Base-by-base conservation (phyloP, 2,329 filamentous ascomycete species). In the Calonectria multiphialidica region DNA sequence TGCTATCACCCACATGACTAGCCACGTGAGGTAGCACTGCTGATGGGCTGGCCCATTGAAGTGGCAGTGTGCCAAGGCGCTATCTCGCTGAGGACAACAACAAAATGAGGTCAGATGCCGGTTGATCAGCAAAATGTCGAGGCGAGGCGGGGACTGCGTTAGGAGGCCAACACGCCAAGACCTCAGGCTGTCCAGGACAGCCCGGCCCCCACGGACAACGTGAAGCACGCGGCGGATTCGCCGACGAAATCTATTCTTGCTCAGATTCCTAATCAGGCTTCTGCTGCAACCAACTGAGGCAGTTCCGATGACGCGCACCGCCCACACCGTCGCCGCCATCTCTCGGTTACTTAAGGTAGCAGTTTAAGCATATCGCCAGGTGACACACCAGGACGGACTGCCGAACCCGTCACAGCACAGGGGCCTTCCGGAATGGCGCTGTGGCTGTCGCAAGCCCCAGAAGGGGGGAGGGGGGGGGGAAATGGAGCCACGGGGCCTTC, bases 301-400 rank as follows among this genome's bases (percentile, higher is more conserved):
- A 12, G n/a, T n/a, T 57, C n/a, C 23, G 53, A 25, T 59, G 53
- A 59, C 53, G 53, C 35, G 37, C 35, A 59, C 53, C 21, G n/a
- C 50, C n/a, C 9, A 23, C 47, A 30, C 15, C 23, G 30, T 18
- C 25, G 12, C 47, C 23, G 40, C 18, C 40, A 44, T 44, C 40
- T 30, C 23, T 53, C 49, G 53, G 35, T 8, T 40, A 59, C 53
- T 59, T 59, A 59, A 37, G 33, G 53, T 59, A 33, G 18, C 12
- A 59, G n/a, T 21, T 59, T 59, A 59, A 59, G 53, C 53, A 59
- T 59, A 59, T 59, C 13, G 44, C 44, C n/a, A 40, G 33, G 33
- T 33, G 53, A 59, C 33, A 35, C 53, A 35, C 35, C 44, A 47
- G 12, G 44, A 47, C 44, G 44, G n/a, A 23, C 44, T 13, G 9